Base-by-base conservation (phyloP, 139 green algal species). In the Klebsormidium nitens region DNA sequence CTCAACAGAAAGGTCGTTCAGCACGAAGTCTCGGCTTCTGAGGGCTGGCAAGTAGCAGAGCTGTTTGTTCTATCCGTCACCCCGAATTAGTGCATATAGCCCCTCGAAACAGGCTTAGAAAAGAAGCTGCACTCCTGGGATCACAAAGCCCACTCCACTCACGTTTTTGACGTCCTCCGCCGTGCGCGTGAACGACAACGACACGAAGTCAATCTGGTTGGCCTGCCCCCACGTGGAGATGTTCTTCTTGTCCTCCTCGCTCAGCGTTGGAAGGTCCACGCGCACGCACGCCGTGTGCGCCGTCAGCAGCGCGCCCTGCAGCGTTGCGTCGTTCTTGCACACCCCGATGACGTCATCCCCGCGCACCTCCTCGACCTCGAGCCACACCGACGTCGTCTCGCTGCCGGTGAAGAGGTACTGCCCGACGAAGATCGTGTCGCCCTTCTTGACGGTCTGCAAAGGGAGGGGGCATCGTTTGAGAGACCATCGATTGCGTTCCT, bases 131-230 rank as follows among this genome's bases (percentile, higher is more conserved):
- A n/a, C n/a, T n/a, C n/a, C n/a, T n/a, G n/a, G n/a, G n/a, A n/a
- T n/a, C n/a, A n/a, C n/a, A n/a, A n/a, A n/a, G n/a, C 79, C 65
- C 93, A 63, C 46, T 59, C 31, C 6, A 26, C 89, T 93, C 71
- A 98, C 96, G 59, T 84, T 78, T 76, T 91, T 85, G 2, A 98
- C 40, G 74, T 99, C 93, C 1, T 63, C 72, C 36, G 88, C 93
- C 79, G 95, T 95, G 52, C 93, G 84, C 69, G 98, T 95, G 80
- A 98, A 99, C 1, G 93, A 97, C 1, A 95, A 91, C 19, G 94
- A 95, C 69, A 99, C 90, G 78, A 98, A 92, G 85, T 99, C 94
- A 36, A 98, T 93, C 62, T 95, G 86, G 72, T 97, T 97, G 75
- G 87, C 85, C 36, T 96, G 71, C 44, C 90, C 94, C 91, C 90